Evolutionary conservation across 2,329 filamentous ascomycete genomes (phyloP), one percentile per base, ranked within the genome.

Genomic region (Delphinella strobiligena): DNA sequence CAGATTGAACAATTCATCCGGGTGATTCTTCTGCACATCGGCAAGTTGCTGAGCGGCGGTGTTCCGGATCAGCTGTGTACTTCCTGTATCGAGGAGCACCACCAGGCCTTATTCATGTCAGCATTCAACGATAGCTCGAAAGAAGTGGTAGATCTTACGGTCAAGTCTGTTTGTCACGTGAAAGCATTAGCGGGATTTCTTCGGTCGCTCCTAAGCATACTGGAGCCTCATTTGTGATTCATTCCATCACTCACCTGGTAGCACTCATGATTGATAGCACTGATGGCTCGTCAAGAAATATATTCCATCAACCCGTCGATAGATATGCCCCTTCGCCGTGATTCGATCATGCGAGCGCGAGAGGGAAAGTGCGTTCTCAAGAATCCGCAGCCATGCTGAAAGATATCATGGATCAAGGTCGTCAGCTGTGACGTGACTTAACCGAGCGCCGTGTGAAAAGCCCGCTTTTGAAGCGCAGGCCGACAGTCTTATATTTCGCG

Each of bases 11-110:
- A 98, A 70, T 61, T 98, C 93, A 63, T 98, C 89, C 0, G 91
- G 91, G 54, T 96, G 91, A 60, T 91, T 84, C 59, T 95, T 96
- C 63, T 98, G 93, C 61, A 94, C 91, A 63, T 98, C 91, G 46
- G 88, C 91, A 47, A 98, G 74, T 64, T 98, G 91, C 56, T 93
- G 87, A 46, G 93, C 91, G 46, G 91, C 93, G 47, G 91, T 98
- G 57, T 95, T 93, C 51, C 93, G 81, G 58, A 98, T 96, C 50
- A 98, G 72, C 58, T 82, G 81, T 45, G 91, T 98, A 65, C 89
- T 96, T 52, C 91, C 91, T 42, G 91, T 96, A 72, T 98, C 91
- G 53, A 98, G 79, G 17, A 41, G 34, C 36, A 41, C 31, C 34
- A 41, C 39, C 39, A 41, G 33, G 14, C 39, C 39, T 41, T 19